phyloP scores from a whole-genome alignment of 139 green algal species.

The Protoeuglena noctilucae region DNA sequence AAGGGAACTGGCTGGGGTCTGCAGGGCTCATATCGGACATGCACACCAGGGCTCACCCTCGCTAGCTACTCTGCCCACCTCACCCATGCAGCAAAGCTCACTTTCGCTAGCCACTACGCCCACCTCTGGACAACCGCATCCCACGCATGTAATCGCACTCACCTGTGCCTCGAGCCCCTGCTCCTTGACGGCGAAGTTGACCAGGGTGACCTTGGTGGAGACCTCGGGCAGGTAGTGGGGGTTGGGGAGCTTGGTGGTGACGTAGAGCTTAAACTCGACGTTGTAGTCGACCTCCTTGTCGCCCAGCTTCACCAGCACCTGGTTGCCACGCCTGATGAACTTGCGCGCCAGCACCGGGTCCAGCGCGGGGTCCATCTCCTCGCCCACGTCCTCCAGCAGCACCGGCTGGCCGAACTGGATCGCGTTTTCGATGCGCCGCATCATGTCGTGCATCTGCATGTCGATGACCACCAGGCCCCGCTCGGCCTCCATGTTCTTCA shows the following conservation, averaged over 20 bases:
- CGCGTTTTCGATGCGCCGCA: conserved; percentile 55
- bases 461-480: conserved; percentile 47
- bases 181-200: conserved; percentile 32
- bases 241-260: conserved; percentile 75
- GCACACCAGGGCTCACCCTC: no score
- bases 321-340: conserved; percentile 62
- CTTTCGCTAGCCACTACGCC: no score
- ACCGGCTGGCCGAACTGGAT: conserved; percentile 64
- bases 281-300: conserved; percentile 77
- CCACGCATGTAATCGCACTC: no score
- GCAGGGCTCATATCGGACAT: no score
- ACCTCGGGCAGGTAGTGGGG: conserved; percentile 75
- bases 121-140: no score
- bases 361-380: conserved; percentile 63
- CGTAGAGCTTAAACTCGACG: conserved; percentile 65
- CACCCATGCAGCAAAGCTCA: no score
- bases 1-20: no score
- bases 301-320: conserved; percentile 58
- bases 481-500: conserved; percentile 53
- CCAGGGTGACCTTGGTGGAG: conserved; percentile 45
- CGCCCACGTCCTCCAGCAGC: conserved; percentile 46
- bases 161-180: conserved; percentile 63
- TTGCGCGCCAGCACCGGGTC: conserved; percentile 55
- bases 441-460: conserved; percentile 51
- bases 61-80: no score